Base-by-base conservation (phyloP, 495 filamentous ascomycete species). In the Daldinia decipiens region DNA sequence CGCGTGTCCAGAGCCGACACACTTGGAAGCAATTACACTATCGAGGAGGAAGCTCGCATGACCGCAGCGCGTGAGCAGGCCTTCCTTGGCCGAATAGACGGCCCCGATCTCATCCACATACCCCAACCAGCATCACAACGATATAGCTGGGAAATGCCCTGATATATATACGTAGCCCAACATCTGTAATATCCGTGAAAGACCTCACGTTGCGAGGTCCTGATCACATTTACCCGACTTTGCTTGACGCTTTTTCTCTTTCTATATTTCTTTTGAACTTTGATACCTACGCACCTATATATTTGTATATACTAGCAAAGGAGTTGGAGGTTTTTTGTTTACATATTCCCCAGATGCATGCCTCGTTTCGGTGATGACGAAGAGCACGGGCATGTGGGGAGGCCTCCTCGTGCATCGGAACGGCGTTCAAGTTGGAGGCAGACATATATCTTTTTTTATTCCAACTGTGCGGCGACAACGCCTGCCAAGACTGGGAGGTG, bases 141-240 rank as follows among this genome's bases (percentile, higher is more conserved):
- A 51, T 87, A 84, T 61, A 84, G 82, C 61, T 87, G 83, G 83
- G 85, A 87, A 65, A 79, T 82, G 51, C 75, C 77, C 59, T 62
- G 77, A 72, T 38, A 21, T 51, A 52, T n/a, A 36, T 24, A 1
- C 50, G 34, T 24, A 59, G 27, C 31, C 39, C 17, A 13, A 7
- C 21, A 13, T 19, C 24, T 32, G 11, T 57, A 36, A 39, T 62
- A 56, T 50, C 21, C 31, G 4, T 21, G 36, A 21, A 12, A 29
- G 15, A 0, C 9, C 47, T 55, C 45, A 17, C 24, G 36, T 26
- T 29, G 21, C 24, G 13, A 65, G 60, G 36, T 56, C 43, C 51
- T 65, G 65, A 47, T 71, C 21, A 63, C 38, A 19, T 38, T 43
- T 54, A 32, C 63, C 58, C 40, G 13, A 53, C 55, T n/a, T 64